A percentile compares a stretch with the other conserved stretches of the same genome.
These are phyloP conservation scores for Xylaria arbuscula DNA, from an alignment of 2,329 filamentous ascomycete species.

Conservation along the genomic window DNA sequence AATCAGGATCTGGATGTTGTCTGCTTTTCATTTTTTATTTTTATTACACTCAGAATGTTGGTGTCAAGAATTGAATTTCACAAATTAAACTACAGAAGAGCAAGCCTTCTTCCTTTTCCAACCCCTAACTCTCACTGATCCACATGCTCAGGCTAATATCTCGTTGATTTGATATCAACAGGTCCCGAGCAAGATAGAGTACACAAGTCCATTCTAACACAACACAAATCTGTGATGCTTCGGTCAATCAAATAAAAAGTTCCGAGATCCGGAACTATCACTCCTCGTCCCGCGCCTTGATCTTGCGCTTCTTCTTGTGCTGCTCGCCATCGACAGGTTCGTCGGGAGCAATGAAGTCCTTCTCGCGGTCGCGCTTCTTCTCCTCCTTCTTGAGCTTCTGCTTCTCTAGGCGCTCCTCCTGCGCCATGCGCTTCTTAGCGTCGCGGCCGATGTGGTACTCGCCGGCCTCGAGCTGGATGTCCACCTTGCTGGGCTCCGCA, in stretches of 20 bases:
- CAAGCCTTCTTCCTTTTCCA: background rate
- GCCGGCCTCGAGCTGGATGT: constrained; percentile 96
- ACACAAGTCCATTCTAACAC: background rate
- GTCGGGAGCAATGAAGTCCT: constrained; percentile 87
- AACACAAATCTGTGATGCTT: background rate
- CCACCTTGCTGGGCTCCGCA: constrained; percentile 98
- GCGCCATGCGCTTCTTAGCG: constrained; percentile 84
- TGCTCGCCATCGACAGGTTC: constrained; percentile 63
- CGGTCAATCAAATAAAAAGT: background rate
- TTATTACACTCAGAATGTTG: background rate
- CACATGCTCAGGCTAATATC: background rate
- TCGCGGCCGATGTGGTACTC: constrained; percentile 96
- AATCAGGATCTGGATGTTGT: background rate
- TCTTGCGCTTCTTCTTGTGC: constrained; percentile 65
- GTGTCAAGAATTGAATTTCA: background rate
- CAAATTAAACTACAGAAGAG: background rate
- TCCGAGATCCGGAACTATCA: constrained; percentile 10
- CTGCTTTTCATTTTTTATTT: background rate
- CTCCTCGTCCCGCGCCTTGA: constrained; percentile 54
- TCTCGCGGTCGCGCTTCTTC: constrained; percentile 84
- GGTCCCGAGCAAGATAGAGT: background rate
- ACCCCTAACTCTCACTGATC: background rate
- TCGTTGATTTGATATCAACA: background rate
- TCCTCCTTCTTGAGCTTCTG: constrained; percentile 90
- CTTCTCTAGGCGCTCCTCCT: constrained; percentile 83